phyloP scores from a whole-genome alignment of 2,329 filamentous ascomycete genomes.

The Xylariaceae sp. region DNA sequence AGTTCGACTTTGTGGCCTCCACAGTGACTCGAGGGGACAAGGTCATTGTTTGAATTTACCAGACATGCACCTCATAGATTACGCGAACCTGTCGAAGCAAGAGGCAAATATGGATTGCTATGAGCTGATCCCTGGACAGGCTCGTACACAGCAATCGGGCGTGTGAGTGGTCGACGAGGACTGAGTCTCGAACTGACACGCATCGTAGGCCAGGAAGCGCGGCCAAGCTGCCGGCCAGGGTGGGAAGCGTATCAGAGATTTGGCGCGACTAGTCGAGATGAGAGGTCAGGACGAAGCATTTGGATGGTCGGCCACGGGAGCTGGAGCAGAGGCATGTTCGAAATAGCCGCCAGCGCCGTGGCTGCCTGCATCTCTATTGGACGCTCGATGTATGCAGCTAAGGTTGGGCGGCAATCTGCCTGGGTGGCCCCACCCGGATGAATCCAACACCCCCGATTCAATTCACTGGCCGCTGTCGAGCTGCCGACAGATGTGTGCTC shows the following conservation, averaged over 20 bases:
- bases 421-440: too few relatives aligned
- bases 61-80: neutral
- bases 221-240: constrained; percentile 7
- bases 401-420: neutral
- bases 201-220: constrained; percentile 3
- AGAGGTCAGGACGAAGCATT: constrained; percentile 25
- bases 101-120: too few relatives aligned
- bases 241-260: constrained; percentile 6
- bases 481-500: too few relatives aligned
- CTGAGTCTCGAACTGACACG: constrained; percentile 1
- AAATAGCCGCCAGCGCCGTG: constrained; percentile 29
- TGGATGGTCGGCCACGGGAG: constrained; percentile 25
- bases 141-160: neutral
- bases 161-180: constrained; percentile 21
- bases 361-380: constrained; percentile 23
- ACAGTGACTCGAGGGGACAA: neutral
- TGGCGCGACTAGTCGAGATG: constrained; percentile 25
- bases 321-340: constrained; percentile 30
- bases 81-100: neutral
- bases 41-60: neutral
- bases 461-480: too few relatives aligned
- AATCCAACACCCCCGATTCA: too few relatives aligned
- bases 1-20: neutral
- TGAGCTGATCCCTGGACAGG: neutral
- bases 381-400: neutral